A percentile compares a stretch with the other conserved stretches of the same genome.
Evolutionary conservation across 140 eudicot species (phyloP).

Genomic region (Flaveria floridana): DNA sequence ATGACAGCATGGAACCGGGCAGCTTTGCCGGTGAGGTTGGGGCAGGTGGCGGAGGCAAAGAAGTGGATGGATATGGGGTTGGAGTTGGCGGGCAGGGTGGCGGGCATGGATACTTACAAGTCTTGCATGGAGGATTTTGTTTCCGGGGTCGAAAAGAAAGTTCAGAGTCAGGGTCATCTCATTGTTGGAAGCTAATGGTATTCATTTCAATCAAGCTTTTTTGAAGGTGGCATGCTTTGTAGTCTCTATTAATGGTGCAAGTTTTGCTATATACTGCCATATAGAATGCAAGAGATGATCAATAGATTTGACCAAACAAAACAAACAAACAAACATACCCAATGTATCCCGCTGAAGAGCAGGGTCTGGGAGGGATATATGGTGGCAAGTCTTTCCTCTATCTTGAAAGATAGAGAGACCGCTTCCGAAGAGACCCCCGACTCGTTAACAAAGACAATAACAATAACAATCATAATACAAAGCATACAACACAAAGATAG

Average conservation of each 20-base stretch:
- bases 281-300: constrained; percentile 6
- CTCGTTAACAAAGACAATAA: too few species aligned
- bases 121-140: constrained; percentile 87
- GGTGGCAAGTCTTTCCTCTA: too few species aligned
- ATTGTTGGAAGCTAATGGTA: constrained; percentile 33
- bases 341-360: too few species aligned
- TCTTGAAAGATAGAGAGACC: too few species aligned
- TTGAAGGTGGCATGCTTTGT: constrained; percentile 8
- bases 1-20: constrained; percentile 95
- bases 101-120: constrained; percentile 70
- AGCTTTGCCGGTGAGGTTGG: constrained; percentile 73
- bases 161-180: constrained; percentile 32
- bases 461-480: too few species aligned
- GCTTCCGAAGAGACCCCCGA: too few species aligned
- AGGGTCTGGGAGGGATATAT: too few species aligned
- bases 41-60: constrained; percentile 59
- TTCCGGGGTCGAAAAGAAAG: constrained; percentile 56
- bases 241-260: constrained; percentile 17
- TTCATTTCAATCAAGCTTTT: neutral
- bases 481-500: too few species aligned
- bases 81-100: constrained; percentile 74
- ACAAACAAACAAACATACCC: too few species aligned
- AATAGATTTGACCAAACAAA: neutral
- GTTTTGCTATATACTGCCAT: neutral
- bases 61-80: constrained; percentile 85